Evolutionary conservation across 2,329 filamentous ascomycete species (phyloP).

Genomic region (Alternaria brassicae): DNA sequence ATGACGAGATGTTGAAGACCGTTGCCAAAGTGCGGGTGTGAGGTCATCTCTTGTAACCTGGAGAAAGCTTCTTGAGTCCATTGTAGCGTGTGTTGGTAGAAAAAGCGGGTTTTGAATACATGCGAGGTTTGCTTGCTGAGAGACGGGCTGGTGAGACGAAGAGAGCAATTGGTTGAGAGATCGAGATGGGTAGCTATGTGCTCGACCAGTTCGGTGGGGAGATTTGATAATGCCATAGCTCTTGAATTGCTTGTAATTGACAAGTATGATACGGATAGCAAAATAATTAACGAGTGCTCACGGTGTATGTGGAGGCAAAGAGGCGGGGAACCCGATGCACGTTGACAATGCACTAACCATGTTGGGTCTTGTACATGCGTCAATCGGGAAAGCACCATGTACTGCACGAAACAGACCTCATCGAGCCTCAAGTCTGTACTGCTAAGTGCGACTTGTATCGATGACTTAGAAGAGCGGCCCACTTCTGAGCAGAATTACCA

Average conservation of each 20-base stretch:
- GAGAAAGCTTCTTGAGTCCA: slow-evolving; percentile 30
- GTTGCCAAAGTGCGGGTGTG: slow-evolving; percentile 22
- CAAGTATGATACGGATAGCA: neutral
- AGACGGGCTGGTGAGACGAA: slow-evolving; percentile 28
- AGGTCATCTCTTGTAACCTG: slow-evolving; percentile 23
- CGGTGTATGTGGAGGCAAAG: neutral
- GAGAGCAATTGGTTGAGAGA: slow-evolving; percentile 19
- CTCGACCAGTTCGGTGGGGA: slow-evolving; percentile 37
- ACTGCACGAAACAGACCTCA: neutral
- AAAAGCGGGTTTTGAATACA: slow-evolving; percentile 33
- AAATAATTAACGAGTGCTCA: neutral
- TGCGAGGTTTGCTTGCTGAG: slow-evolving; percentile 27
- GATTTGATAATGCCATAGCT: slow-evolving; percentile 18
- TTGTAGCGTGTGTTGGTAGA: slow-evolving; percentile 22
- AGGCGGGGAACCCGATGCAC: slow-evolving; percentile 9
- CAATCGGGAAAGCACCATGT: neutral
- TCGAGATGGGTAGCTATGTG: slow-evolving; percentile 30
- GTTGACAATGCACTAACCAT: slow-evolving; percentile 6
- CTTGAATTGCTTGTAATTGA: neutral
- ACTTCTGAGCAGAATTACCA: neutral
- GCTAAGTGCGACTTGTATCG: neutral
- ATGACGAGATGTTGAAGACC: slow-evolving; percentile 31
- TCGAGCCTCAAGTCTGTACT: neutral
- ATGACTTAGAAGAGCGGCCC: neutral
- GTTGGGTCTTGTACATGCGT: slow-evolving; percentile 7